Base-by-base conservation (phyloP, 164 flowering plant genomes). In the Berberis vulgaris region DNA sequence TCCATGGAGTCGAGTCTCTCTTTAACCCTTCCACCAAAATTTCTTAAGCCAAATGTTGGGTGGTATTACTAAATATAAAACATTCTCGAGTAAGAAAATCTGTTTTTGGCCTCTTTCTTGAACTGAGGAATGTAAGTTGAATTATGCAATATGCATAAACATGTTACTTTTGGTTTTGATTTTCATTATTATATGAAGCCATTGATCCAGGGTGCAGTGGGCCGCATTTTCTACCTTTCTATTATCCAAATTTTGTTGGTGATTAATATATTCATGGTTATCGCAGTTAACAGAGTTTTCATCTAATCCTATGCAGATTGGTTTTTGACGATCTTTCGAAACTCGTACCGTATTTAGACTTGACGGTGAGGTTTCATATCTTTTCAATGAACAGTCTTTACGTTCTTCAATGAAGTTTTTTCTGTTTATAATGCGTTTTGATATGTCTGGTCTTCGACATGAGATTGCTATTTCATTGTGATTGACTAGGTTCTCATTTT, bases 301-400 rank as follows among this genome's bases (percentile, higher is more conserved):
- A 59, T 45, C 59, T 13, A 39, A 7, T 55, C 41, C 59, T 41
- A 39, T 41, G 59, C 26, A 43, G 43, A 57, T 47, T 5, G 39
- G 67, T 86, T 70, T 73, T 79, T 71, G 82, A 83, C 57, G 96
- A 86, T 70, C 75, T 88, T 60, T 66, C 43, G 62, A 78, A 72
- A 80, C 91, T 93, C 53, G 88, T 83, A 88, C 67, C 79, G 52
- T 74, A 59, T 59, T 73, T 88, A 39, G 70, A 81, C 60, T 69
- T 84, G 64, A 74, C 68, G 84, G 97, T 89, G 71, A 77, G 83
- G 26, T 72, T 52, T 54, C 38, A 61, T 68, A 59, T 43, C 49
- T 49, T 63, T 59, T 67, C 39, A 38, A 26, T 52, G 7, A 10
- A 52, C 13, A 52, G 10, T 10, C 3, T 11, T 10, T 5, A 47